Evolutionary conservation across 2,329 filamentous ascomycete species (phyloP).

Genomic region (Xylaria sp.): DNA sequence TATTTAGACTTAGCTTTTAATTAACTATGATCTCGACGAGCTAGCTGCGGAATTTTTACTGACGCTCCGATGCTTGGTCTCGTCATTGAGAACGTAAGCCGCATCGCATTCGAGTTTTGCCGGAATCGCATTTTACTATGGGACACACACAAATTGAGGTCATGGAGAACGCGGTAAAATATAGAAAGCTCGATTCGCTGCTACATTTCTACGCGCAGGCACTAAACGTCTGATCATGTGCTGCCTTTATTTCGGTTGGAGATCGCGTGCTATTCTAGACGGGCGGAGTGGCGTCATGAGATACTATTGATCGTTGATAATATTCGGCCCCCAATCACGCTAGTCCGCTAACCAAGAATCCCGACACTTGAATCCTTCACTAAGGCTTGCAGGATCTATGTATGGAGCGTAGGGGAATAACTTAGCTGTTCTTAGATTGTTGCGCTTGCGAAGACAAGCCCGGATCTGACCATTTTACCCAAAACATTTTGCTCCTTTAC

Average conservation of each 20-base stretch:
- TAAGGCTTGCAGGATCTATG: background rate
- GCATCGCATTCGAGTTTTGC: background rate
- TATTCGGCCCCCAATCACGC: background rate
- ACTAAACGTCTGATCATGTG: background rate
- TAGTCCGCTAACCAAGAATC: background rate
- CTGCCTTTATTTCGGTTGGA: background rate
- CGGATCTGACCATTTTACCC: background rate
- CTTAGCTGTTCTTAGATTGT: background rate
- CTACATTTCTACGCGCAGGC: background rate
- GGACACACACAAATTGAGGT: background rate
- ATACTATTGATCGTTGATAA: background rate
- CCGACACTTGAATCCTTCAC: background rate
- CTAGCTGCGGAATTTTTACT: background rate
- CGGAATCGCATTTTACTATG: background rate
- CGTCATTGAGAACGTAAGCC: background rate
- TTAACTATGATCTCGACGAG: background rate
- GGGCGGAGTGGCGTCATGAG: background rate
- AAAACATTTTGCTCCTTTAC: background rate
- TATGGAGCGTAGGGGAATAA: background rate
- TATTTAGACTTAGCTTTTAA: too few relatives aligned
- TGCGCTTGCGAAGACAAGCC: constrained; percentile 15
- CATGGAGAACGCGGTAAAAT: background rate
- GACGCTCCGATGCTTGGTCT: background rate
- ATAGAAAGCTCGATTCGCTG: background rate
- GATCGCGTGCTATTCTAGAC: background rate